Evolutionary conservation across 2,329 filamentous ascomycete genomes (phyloP), one percentile per base, ranked within the genome.

Genomic region (Colletotrichum truncatum): DNA sequence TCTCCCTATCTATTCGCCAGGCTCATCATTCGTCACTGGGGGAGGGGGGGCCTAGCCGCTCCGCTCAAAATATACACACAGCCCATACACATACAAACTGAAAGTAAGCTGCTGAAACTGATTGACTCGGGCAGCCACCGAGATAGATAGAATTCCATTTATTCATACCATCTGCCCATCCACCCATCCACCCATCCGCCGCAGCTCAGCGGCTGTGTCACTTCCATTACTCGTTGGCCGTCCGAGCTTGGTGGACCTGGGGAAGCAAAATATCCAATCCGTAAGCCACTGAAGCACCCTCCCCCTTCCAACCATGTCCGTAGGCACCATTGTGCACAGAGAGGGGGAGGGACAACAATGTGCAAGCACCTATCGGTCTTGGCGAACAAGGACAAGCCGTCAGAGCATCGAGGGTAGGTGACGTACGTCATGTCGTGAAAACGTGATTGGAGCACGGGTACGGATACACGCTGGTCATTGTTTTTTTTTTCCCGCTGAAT

Each of bases 321-420:
- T n/a, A n/a, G n/a, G n/a, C n/a, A n/a, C n/a, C n/a, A n/a, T 25
- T 25, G 54, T 16, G 21, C 26, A 34, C 36, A 32, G 26, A 28
- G 14, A n/a, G n/a, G 23, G n/a, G n/a, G n/a, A 25, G 43, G 12
- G 43, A 43, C 11, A 45, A 34, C n/a, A 21, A 43, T 26, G 30
- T 39, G 39, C 21, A 26, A 48, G 25, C 51, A 16, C 30, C 4
- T 36, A 32, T 41, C 32, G 32, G 63, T 46, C 63, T 63, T 63
- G 57, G 63, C 63, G 16, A 63, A 66, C 55, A 63, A 36, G 51
- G 57, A 63, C 49, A 45, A 38, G 36, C 57, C 49, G 36, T 45
- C 57, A 51, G n/a, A 12, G 36, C 32, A 28, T n/a, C 43, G 34
- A 53, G n/a, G n/a, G 34, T 36, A 51, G 36, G 49, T 56, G 57